Evolutionary conservation across 2,329 filamentous ascomycete species (phyloP).

Genomic region (Colletotrichum sp.): DNA sequence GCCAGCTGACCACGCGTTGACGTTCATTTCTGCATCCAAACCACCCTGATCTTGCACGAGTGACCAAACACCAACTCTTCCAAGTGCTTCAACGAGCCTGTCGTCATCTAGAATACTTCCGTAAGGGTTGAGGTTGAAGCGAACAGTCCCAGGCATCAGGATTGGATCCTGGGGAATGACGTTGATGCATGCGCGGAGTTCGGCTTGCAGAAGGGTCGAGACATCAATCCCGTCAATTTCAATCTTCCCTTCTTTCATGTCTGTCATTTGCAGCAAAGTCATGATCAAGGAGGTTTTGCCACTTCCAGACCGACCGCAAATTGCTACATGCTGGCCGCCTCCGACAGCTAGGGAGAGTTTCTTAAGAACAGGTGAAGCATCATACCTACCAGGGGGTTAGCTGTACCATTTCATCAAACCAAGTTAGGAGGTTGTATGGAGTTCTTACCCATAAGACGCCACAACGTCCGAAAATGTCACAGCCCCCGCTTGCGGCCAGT

Average conservation of each 20-base stretch:
- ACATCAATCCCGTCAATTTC: not conserved
- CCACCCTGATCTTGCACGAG: not conserved
- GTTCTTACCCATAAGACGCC: slow-evolving; percentile 1
- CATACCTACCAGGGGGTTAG: not conserved
- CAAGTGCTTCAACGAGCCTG: not conserved
- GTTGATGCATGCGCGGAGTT: not conserved
- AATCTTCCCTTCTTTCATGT: not conserved
- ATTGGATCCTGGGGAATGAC: not conserved
- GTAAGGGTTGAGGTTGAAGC: not conserved
- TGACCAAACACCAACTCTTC: not conserved
- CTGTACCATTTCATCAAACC: not conserved
- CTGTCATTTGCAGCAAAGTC: not conserved
- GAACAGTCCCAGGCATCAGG: not conserved
- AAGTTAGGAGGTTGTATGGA: too few relatives aligned
- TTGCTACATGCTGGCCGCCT: not conserved
- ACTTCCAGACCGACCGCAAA: slow-evolving; percentile 7
- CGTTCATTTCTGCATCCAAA: not conserved
- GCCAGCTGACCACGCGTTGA: not conserved
- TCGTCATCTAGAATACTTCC: not conserved
- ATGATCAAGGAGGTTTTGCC: slow-evolving; percentile 2
- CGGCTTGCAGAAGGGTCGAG: not conserved
- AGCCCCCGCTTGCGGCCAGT: not conserved
- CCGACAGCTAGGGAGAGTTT: not conserved
- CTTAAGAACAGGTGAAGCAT: not conserved
- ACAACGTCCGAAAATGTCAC: not conserved